phyloP scores from a whole-genome alignment of 441 rosid genomes.

The Populus hybrid region DNA sequence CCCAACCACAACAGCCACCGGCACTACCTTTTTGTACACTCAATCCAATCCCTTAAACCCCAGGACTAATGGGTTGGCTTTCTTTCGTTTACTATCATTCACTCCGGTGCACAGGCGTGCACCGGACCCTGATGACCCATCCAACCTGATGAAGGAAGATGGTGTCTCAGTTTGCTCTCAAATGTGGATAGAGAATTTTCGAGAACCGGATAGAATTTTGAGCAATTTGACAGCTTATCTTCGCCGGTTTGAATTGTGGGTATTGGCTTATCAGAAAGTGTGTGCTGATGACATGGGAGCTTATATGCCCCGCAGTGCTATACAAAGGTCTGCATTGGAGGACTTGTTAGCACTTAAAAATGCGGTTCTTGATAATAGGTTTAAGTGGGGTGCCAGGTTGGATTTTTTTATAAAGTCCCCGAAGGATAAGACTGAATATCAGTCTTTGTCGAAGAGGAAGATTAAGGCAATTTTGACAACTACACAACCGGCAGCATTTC shows the following conservation, averaged over 20 bases:
- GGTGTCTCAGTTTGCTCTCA: constrained; percentile 87
- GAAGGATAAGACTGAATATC: constrained; percentile 74
- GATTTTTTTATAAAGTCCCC: constrained; percentile 87
- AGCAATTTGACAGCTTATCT: constrained; percentile 64
- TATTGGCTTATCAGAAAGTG: constrained; percentile 85
- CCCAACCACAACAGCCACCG: constrained; percentile 1
- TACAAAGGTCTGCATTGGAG: constrained; percentile 80
- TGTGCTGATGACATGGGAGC: constrained; percentile 82
- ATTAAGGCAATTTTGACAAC: constrained; percentile 82
- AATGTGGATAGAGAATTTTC: constrained; percentile 92
- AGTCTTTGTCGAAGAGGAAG: constrained; percentile 85
- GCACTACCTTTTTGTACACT: constrained; percentile 22
- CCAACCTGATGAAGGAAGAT: constrained; percentile 82
- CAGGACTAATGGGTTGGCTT: constrained; percentile 33
- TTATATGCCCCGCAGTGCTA: constrained; percentile 76
- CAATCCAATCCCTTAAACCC: constrained; percentile 27
- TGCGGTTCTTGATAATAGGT: constrained; percentile 89
- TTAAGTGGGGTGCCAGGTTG: constrained; percentile 93
- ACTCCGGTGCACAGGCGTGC: constrained; percentile 49
- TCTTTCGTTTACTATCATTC: constrained; percentile 50
- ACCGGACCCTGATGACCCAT: constrained; percentile 76
- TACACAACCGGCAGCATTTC: constrained; percentile 84
- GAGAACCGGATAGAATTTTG: constrained; percentile 56
- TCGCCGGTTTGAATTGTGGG: constrained; percentile 87
- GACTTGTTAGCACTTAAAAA: constrained; percentile 75